phyloP scores from a whole-genome alignment of 352 stramenopile genomes.

The Pythium sukuiense region DNA sequence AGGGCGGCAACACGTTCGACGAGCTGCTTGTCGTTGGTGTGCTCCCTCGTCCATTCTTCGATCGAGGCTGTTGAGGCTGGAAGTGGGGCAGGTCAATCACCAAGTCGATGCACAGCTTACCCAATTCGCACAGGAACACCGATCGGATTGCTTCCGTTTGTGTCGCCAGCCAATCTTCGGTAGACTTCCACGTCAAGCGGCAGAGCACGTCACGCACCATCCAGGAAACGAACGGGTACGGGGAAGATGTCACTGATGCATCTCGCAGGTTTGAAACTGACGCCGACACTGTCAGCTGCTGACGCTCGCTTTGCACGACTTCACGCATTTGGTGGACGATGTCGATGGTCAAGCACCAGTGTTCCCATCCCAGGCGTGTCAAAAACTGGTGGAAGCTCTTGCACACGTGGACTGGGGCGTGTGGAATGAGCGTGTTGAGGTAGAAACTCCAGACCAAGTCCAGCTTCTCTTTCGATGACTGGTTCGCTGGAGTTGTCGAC shows the following conservation, averaged over 20 bases:
- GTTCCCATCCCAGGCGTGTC: conserved; percentile 76
- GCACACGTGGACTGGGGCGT: conserved; percentile 74
- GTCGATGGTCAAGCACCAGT: conserved; percentile 81
- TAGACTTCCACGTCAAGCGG: conserved; percentile 77
- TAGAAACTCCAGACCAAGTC: conserved; percentile 86
- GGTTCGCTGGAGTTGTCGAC: neutral
- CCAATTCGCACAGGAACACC: conserved; percentile 69
- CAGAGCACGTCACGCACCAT: conserved; percentile 81
- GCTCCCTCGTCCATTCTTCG: conserved; percentile 32
- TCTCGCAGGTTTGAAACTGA: conserved; percentile 30
- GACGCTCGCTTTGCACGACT: conserved; percentile 59
- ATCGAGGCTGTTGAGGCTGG: conserved; percentile 32
- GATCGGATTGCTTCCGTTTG: conserved; percentile 63
- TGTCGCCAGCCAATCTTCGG: conserved; percentile 58
- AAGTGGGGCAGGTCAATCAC: conserved; percentile 80
- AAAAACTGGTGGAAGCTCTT: conserved; percentile 84
- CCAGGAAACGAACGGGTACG: conserved; percentile 84
- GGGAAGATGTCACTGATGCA: conserved; percentile 35
- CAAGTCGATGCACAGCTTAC: conserved; percentile 74
- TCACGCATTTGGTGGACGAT: conserved; percentile 86
- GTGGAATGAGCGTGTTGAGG: conserved; percentile 63
- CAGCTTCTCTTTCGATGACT: conserved; percentile 45
- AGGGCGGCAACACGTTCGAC: conserved; percentile 71
- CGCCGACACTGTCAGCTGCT: conserved; percentile 36
- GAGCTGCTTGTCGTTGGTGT: conserved; percentile 36